phyloP scores from a whole-genome alignment of 164 flowering plant species.

The Magnolia changhungtana region DNA sequence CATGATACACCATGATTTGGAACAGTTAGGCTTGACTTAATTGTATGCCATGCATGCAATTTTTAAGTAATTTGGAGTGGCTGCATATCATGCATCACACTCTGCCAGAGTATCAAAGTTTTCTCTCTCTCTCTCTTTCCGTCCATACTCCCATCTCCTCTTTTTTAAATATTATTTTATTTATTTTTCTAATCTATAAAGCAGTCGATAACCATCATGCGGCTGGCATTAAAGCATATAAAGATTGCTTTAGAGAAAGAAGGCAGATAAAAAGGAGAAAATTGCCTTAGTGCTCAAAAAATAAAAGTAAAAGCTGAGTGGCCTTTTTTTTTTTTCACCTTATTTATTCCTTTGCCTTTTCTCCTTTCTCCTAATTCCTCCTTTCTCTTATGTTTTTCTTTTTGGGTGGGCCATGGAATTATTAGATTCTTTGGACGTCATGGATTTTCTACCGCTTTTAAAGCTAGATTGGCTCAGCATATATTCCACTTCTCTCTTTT shows the following conservation, averaged over 20 bases:
- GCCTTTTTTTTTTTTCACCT: neutral
- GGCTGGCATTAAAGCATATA: neutral
- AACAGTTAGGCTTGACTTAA: too few relatives aligned
- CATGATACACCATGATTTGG: too few relatives aligned
- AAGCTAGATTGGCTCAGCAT: neutral
- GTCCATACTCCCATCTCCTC: neutral
- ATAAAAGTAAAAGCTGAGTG: neutral
- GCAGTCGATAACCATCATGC: neutral
- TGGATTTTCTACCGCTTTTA: neutral
- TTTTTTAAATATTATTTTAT: neutral
- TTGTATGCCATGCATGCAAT: too few relatives aligned
- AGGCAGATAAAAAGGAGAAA: neutral
- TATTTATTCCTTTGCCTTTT: neutral
- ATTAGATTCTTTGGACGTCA: slow-evolving; percentile 5
- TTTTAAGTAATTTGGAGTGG: too few relatives aligned
- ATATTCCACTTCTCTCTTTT: too few relatives aligned
- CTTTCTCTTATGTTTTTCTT: neutral
- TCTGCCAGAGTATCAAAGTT: too few relatives aligned
- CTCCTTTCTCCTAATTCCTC: neutral
- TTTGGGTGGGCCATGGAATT: neutral
- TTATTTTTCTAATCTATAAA: neutral
- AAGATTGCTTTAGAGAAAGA: neutral
- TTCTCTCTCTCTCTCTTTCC: neutral
- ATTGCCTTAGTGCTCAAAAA: neutral
- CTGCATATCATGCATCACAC: too few relatives aligned